Conservation (phyloP, 2,329 filamentous ascomycete species). For the Alternaria angustiovoidea region DNA sequence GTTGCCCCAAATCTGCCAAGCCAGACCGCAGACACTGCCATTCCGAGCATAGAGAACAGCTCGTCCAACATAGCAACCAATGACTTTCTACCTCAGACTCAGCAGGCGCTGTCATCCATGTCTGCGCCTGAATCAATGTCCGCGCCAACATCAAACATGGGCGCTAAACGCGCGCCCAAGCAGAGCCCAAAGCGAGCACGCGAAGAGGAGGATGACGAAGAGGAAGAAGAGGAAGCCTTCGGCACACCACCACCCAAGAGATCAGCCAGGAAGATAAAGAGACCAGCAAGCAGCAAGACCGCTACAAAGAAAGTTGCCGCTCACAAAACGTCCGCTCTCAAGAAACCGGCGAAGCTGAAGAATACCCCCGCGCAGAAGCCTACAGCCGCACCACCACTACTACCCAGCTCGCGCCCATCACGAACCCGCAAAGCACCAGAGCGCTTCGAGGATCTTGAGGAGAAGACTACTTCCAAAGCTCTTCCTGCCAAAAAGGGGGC, state of each 20-base stretch:
- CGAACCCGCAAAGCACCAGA: slow-evolving; percentile 42
- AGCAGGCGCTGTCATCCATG: background rate
- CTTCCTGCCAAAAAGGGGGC: slow-evolving; percentile 14
- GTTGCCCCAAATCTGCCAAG: background rate
- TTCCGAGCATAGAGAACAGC: background rate
- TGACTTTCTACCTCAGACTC: background rate
- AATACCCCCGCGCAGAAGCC: slow-evolving; percentile 16
- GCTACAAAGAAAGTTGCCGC: slow-evolving; percentile 4
- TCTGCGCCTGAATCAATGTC: background rate
- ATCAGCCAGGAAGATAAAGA: background rate
- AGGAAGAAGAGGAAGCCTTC: background rate
- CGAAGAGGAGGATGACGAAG: slow-evolving; percentile 5
- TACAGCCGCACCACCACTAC: slow-evolving; percentile 12
- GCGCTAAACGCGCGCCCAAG: background rate
- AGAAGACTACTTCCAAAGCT: slow-evolving; percentile 16
- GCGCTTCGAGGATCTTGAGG: slow-evolving; percentile 27
- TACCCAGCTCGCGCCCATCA: slow-evolving; percentile 28
- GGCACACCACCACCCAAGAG: slow-evolving; percentile 19
- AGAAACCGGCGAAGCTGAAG: slow-evolving; percentile 12
- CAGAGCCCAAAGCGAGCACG: slow-evolving; percentile 19
- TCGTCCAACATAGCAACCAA: background rate
- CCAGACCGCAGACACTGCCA: background rate
- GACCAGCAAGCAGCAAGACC: slow-evolving; percentile 1
- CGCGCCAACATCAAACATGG: slow-evolving; percentile 7
- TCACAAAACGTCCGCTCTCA: background rate